Conservation (phyloP, 345 rosid genomes). For the Salix exigua region DNA sequence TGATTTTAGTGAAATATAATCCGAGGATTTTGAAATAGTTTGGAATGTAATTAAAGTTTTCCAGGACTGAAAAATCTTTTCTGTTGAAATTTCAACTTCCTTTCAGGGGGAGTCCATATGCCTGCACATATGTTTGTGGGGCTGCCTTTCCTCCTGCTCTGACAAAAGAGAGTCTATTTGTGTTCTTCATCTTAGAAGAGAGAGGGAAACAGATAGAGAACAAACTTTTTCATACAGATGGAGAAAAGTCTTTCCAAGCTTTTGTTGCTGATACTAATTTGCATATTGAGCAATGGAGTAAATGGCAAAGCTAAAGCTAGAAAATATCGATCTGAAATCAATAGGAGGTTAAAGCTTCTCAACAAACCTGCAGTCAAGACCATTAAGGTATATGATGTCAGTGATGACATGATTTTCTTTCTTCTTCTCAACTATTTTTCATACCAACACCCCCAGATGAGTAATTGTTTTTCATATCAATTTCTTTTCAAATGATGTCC, state of each 20-base stretch:
- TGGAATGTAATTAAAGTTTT: not conserved
- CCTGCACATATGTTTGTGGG: not conserved
- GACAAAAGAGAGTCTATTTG: too few relatives aligned
- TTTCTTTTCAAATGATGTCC: too few relatives aligned
- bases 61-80: not conserved
- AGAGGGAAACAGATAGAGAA: too few relatives aligned
- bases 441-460: too few relatives aligned
- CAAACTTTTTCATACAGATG: not conserved
- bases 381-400: constrained; percentile 19
- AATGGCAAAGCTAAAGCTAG: not conserved
- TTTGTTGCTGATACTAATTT: not conserved
- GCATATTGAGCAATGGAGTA: not conserved
- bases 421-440: too few relatives aligned
- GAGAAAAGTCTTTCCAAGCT: not conserved
- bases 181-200: too few relatives aligned
- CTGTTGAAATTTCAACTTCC: not conserved
- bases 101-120: not conserved
- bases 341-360: constrained; percentile 34
- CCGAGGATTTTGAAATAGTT: not conserved
- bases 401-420: too few relatives aligned
- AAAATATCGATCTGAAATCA: constrained; percentile 13
- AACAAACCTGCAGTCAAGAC: constrained; percentile 49
- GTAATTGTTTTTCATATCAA: too few relatives aligned
- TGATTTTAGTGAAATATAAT: too few relatives aligned
- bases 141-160: not conserved